Percentiles rank a stretch among this genome's conserved stretches.
These are phyloP conservation scores for Botryotinia narcissicola DNA, from an alignment of 2,329 filamentous ascomycete genomes.

Conservation along the genomic window DNA sequence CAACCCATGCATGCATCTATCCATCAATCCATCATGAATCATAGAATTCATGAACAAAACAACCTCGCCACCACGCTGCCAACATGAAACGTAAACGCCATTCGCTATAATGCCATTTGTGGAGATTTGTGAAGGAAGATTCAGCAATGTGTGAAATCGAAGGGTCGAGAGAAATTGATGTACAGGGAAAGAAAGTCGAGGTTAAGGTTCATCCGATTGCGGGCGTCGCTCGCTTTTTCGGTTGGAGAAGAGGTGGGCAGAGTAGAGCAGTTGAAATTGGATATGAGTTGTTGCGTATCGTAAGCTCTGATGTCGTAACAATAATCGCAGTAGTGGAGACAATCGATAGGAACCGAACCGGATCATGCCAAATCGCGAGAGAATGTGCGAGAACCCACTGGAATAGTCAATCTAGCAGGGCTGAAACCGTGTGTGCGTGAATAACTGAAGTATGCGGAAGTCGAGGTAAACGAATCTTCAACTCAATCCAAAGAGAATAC, in stretches of 20 bases:
- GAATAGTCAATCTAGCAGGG: background rate
- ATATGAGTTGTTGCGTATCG: background rate
- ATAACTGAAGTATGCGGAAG: background rate
- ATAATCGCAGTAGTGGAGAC: background rate
- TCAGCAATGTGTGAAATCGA: background rate
- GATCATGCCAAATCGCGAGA: background rate
- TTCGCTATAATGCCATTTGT: slow-evolving; percentile 11
- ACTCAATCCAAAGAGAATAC: background rate
- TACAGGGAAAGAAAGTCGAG: background rate
- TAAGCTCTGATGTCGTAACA: background rate
- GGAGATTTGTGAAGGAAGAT: background rate
- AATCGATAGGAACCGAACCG: background rate
- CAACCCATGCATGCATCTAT: background rate
- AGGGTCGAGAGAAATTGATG: background rate
- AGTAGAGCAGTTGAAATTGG: background rate
- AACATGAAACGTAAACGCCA: slow-evolving; percentile 4
- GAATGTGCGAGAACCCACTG: background rate
- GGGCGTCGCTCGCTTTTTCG: background rate
- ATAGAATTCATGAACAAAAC: slow-evolving; percentile 11
- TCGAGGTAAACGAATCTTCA: background rate
- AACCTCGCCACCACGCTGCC: slow-evolving; percentile 6
- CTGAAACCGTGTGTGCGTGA: background rate
- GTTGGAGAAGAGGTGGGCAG: background rate
- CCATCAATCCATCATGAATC: slow-evolving; percentile 4
- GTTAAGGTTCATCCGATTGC: background rate